phyloP scores from a whole-genome alignment of 169 alveolate genomes.

The Cryptosporidium bovis region DNA sequence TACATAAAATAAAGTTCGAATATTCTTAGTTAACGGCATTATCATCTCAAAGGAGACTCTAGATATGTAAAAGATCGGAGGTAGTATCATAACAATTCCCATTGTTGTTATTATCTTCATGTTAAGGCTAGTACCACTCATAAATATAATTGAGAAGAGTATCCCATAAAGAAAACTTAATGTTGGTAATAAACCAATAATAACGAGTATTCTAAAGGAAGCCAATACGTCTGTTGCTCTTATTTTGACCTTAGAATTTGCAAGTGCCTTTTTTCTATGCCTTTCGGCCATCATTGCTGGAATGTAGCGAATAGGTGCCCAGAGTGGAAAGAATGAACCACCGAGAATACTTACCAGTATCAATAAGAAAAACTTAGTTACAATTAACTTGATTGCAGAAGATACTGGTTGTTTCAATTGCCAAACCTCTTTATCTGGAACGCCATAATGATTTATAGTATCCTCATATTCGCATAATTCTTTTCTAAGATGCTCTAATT shows the following conservation, averaged over 20 bases:
- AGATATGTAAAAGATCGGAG: slow-evolving; percentile 57
- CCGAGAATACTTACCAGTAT: slow-evolving; percentile 77
- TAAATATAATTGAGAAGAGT: slow-evolving; percentile 79
- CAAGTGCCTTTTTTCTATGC: slow-evolving; percentile 86
- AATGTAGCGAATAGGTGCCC: slow-evolving; percentile 88
- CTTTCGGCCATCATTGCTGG: slow-evolving; percentile 87
- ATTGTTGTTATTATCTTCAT: slow-evolving; percentile 7
- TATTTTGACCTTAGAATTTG: slow-evolving; percentile 85
- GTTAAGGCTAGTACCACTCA: slow-evolving; percentile 34
- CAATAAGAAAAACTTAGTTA: slow-evolving; percentile 51
- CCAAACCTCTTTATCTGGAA: slow-evolving; percentile 91
- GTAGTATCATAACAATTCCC: slow-evolving; percentile 8
- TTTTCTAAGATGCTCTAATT: slow-evolving; percentile 81
- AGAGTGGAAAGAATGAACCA: slow-evolving; percentile 86
- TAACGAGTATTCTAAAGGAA: slow-evolving; percentile 89
- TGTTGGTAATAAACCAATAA: slow-evolving; percentile 86
- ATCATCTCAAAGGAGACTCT: slow-evolving; percentile 69
- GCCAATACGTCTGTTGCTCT: slow-evolving; percentile 90
- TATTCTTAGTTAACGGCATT: slow-evolving; percentile 80
- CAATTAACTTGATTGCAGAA: slow-evolving; percentile 10
- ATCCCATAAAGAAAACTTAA: slow-evolving; percentile 86
- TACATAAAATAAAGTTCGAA: slow-evolving; percentile 80
- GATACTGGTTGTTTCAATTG: slow-evolving; percentile 86
- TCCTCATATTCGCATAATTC: slow-evolving; percentile 84
- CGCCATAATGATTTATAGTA: slow-evolving; percentile 80